phyloP scores from a whole-genome alignment of 805 yeast species.

The Starmerella potacharoeniae region DNA sequence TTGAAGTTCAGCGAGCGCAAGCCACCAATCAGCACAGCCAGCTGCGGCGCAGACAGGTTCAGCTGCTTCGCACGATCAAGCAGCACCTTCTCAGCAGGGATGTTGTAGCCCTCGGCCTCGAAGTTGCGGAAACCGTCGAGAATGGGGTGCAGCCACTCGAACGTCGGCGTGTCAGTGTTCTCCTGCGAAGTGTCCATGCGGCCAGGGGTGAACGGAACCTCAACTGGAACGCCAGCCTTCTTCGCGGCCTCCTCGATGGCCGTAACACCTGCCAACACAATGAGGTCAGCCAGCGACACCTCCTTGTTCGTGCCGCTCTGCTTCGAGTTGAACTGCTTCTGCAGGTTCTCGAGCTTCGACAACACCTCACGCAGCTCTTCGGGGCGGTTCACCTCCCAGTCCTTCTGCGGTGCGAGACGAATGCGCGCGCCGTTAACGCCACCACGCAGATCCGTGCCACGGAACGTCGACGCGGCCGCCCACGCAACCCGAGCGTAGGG shows the following conservation, averaged over 20 bases:
- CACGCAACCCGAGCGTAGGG: constrained; percentile 19
- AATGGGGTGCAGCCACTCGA: constrained; percentile 19
- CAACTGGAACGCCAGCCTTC: constrained; percentile 9
- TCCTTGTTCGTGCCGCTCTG: constrained; percentile 2
- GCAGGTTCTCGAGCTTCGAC: constrained; percentile 6
- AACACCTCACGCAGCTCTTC: constrained; percentile 15
- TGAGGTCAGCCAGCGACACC: constrained; percentile 17
- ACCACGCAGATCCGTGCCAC: constrained; percentile 18
- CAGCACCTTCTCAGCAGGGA: constrained; percentile 16
- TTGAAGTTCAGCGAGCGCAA: constrained; percentile 15
- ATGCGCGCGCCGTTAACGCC: constrained; percentile 21
- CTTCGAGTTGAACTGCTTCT: constrained; percentile 9
- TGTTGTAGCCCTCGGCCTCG: constrained; percentile 13
- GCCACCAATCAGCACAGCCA: constrained; percentile 19
- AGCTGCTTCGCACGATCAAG: constrained; percentile 18
- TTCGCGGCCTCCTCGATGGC: constrained; percentile 17
- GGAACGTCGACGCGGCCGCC: constrained; percentile 19
- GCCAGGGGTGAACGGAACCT: constrained; percentile 20
- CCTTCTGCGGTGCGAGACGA: constrained; percentile 15
- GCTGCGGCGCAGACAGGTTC: constrained; percentile 17
- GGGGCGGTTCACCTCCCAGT: constrained; percentile 21
- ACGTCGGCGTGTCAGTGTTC: constrained; percentile 14
- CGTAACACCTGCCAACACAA: constrained; percentile 17
- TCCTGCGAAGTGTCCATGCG: constrained; percentile 16
- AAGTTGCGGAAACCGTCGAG: constrained; percentile 20